Evolutionary conservation across 139 green algal genomes (phyloP), one percentile per base, ranked within the genome.

Genomic region (Diplosphaera chodatii): DNA sequence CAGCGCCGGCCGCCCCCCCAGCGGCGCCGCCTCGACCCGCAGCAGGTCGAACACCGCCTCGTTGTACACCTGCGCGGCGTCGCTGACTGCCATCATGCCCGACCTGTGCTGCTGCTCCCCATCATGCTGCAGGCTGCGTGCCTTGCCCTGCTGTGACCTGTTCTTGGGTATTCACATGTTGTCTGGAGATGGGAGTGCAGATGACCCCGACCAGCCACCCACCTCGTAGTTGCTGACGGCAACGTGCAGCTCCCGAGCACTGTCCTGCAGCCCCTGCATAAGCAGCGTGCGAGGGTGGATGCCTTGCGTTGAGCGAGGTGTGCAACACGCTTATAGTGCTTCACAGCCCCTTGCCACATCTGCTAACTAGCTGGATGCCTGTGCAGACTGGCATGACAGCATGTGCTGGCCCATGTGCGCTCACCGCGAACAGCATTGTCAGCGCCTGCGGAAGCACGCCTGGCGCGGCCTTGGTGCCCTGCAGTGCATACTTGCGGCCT

Each of bases 41-140:
- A 95, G 79, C 77, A 96, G 75, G 78, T 96, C 90, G 67, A 85
- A 86, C 30, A 96, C 79, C 30, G 67, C 64, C 69, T 96, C 90
- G 67, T 92, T 91, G 77, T 94, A 94, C 64, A 96, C 78, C 85
- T 94, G 67, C 18, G 22, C 10, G 37, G 10, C 10, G 37, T 48
- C n/a, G n/a, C n/a, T n/a, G n/a, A n/a, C n/a, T n/a, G n/a, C n/a
- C n/a, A n/a, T n/a, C n/a, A n/a, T n/a, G n/a, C n/a, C n/a, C n/a
- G n/a, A n/a, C n/a, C n/a, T n/a, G n/a, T n/a, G n/a, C n/a, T n/a
- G n/a, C n/a, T n/a, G n/a, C n/a, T n/a, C n/a, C n/a, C n/a, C n/a
- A n/a, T n/a, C n/a, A n/a, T n/a, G n/a, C n/a, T n/a, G n/a, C n/a
- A n/a, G n/a, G n/a, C n/a, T n/a, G n/a, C n/a, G n/a, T n/a, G n/a